Evolutionary conservation across 2,329 filamentous ascomycete species (phyloP).

Genomic region (Colletotrichum endophyticum): DNA sequence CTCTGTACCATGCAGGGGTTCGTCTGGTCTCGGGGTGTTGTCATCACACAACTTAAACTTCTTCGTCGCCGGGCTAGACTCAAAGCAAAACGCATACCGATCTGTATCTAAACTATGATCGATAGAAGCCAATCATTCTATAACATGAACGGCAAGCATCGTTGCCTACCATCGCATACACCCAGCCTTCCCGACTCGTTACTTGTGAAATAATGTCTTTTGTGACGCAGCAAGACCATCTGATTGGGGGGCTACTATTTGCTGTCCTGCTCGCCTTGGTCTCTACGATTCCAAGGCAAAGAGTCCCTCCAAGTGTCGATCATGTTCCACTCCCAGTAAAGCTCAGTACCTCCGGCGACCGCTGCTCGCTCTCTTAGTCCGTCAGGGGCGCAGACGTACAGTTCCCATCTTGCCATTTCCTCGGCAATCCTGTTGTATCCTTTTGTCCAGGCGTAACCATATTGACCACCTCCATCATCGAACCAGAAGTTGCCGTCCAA

Average conservation of each 20-base stretch:
- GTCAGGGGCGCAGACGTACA: background rate
- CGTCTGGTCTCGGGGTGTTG: background rate
- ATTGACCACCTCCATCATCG: background rate
- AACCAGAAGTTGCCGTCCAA: background rate
- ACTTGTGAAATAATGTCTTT: fast-evolving
- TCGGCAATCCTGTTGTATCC: background rate
- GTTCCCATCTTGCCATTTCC: background rate
- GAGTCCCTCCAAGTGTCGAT: background rate
- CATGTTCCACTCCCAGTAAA: background rate
- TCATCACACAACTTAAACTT: background rate
- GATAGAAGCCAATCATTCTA: background rate
- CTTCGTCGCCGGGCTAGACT: background rate
- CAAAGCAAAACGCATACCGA: background rate
- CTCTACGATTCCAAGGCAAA: background rate
- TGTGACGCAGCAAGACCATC: fast-evolving
- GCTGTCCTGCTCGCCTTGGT: background rate
- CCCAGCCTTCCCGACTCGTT: fast-evolving
- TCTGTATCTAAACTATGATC: background rate
- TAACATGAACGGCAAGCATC: background rate
- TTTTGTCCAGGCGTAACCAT: background rate
- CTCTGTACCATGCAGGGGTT: background rate
- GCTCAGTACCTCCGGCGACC: background rate
- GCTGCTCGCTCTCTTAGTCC: background rate
- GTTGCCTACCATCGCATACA: background rate
- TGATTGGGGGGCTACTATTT: background rate